Percentiles rank a stretch among this genome's conserved stretches.
Evolutionary conservation across 2,329 filamentous ascomycete genomes (phyloP).

Genomic region (Fusarium sp.): DNA sequence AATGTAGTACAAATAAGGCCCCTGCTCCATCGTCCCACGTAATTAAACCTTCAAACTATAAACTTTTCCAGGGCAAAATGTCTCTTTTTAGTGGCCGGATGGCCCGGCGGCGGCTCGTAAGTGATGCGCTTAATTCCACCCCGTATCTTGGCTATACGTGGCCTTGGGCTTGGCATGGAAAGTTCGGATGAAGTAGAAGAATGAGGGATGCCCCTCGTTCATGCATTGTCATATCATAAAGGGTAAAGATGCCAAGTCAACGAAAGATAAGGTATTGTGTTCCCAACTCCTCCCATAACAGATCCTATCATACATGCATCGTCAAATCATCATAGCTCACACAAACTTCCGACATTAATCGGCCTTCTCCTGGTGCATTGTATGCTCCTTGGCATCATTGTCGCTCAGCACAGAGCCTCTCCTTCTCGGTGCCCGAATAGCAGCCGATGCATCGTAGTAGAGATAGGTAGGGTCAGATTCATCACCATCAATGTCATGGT

Average conservation of each 20-base stretch:
- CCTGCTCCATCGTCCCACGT: background rate
- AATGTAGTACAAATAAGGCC: constrained; percentile 1
- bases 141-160: background rate
- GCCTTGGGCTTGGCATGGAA: no score
- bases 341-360: constrained; percentile 12
- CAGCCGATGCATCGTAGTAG: constrained; percentile 36
- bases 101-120: background rate
- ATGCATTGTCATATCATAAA: no score
- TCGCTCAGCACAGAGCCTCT: constrained; percentile 28
- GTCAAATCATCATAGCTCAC: background rate
- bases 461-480: constrained; percentile 24
- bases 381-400: constrained; percentile 27
- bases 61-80: background rate
- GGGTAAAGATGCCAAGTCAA: no score
- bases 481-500: constrained; percentile 21
- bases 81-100: background rate
- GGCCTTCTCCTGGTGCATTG: constrained; percentile 36
- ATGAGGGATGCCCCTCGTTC: no score
- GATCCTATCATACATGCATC: background rate
- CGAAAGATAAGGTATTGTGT: no score
- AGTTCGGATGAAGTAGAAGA: no score
- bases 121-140: background rate
- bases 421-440: constrained; percentile 38
- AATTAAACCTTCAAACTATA: constrained; percentile 4
- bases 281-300: background rate